phyloP scores from a whole-genome alignment of 2,329 filamentous ascomycete genomes.

The Fusarium annulatum region DNA sequence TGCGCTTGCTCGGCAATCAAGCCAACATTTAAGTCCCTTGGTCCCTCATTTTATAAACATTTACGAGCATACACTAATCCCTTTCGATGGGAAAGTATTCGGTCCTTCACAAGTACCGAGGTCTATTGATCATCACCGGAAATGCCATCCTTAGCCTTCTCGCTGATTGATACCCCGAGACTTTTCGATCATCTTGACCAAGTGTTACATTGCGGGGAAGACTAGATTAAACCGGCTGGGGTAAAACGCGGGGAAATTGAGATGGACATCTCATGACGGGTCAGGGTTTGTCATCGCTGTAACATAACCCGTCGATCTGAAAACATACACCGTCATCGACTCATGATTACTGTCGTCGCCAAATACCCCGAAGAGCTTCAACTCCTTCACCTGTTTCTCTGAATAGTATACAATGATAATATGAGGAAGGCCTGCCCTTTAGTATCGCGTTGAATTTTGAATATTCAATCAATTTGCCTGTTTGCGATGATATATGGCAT shows the following conservation, averaged over 20 bases:
- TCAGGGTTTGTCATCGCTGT: neutral
- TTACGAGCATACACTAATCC: accelerated
- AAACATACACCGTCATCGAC: neutral
- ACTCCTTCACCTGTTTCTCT: no score
- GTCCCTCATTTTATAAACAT: neutral
- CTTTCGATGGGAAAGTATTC: neutral
- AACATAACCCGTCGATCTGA: neutral
- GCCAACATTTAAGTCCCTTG: accelerated
- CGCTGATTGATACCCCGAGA: neutral
- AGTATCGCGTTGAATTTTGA: accelerated
- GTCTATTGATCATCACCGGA: neutral
- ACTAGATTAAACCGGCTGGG: neutral
- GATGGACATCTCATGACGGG: neutral
- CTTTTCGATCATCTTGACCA: neutral
- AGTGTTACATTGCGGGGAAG: neutral
- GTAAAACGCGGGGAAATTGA: neutral
- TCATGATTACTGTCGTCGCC: neutral
- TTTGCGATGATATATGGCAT: neutral
- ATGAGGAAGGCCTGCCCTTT: no score
- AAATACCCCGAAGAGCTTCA: neutral
- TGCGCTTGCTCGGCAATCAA: neutral
- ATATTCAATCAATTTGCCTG: no score
- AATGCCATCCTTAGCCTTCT: neutral
- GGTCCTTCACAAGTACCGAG: neutral
- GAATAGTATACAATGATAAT: no score